Conservation (phyloP, 768 basidiomycete species). For the Ramaria rubella region DNA sequence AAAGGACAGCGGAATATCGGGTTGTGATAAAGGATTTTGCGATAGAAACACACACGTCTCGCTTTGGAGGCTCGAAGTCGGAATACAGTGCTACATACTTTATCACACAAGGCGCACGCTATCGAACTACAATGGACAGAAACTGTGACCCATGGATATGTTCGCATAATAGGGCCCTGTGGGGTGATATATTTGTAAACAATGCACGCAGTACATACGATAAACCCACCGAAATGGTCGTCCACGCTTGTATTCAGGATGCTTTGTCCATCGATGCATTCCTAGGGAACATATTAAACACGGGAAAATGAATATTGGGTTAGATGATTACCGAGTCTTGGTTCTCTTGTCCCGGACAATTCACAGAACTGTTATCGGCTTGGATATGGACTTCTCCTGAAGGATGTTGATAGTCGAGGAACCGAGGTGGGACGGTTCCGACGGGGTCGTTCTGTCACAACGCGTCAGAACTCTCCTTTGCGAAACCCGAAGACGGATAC, state of each 20-base stretch:
- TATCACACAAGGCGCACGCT: too few relatives aligned
- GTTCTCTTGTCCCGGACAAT: conserved; percentile 37
- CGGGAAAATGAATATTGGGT: background rate
- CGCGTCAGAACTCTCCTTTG: background rate
- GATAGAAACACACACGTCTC: too few relatives aligned
- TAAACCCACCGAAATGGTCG: conserved; percentile 1
- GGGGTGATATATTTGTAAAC: background rate
- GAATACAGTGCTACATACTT: too few relatives aligned
- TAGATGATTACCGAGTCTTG: conserved; percentile 13
- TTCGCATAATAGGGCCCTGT: conserved; percentile 1
- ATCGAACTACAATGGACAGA: background rate
- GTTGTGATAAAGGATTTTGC: too few relatives aligned
- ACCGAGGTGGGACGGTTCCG: conserved; percentile 33
- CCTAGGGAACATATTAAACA: background rate
- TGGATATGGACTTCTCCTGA: conserved; percentile 43
- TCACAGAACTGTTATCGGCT: conserved; percentile 23
- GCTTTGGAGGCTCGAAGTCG: too few relatives aligned
- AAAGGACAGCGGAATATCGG: too few relatives aligned
- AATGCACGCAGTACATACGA: background rate
- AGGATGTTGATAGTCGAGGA: conserved; percentile 38
- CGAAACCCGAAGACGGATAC: background rate
- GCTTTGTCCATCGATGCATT: background rate
- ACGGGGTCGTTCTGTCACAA: conserved; percentile 33
- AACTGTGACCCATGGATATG: background rate
- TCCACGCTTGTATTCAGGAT: background rate